Evolutionary conservation across 352 stramenopile genomes (phyloP).

Genomic region (Phytophthora sp.): DNA sequence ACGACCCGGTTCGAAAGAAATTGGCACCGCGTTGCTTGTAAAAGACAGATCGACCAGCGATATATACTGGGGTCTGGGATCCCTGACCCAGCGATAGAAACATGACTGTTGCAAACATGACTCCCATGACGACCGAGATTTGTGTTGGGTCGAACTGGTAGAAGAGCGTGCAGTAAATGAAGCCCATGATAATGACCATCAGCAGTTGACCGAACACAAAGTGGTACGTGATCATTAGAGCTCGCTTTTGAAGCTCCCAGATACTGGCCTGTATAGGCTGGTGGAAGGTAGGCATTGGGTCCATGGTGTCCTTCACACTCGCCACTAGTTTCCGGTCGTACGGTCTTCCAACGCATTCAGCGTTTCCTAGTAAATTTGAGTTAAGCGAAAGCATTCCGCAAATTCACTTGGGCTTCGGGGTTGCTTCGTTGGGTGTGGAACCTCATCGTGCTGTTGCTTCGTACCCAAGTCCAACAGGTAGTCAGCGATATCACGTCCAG

Average conservation of each 20-base stretch:
- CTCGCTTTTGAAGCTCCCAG: slow-evolving; percentile 33
- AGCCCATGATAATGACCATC: slow-evolving; percentile 44
- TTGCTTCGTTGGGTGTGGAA: slow-evolving; percentile 2
- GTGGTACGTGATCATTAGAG: slow-evolving; percentile 59
- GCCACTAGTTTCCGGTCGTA: slow-evolving; percentile 12
- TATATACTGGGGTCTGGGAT: slow-evolving; percentile 65
- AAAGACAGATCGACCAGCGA: slow-evolving; percentile 60
- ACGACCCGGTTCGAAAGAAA: slow-evolving; percentile 64
- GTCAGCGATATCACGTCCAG: slow-evolving; percentile 30
- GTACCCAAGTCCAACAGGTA: slow-evolving; percentile 29
- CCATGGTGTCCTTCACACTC: slow-evolving; percentile 21
- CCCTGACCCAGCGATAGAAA: slow-evolving; percentile 75
- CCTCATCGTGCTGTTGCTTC: slow-evolving; percentile 22
- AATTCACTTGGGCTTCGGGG: slow-evolving; percentile 19
- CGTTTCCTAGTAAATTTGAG: slow-evolving; percentile 8
- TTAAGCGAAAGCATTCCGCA: slow-evolving; percentile 22
- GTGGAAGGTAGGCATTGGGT: slow-evolving; percentile 31
- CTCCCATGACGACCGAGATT: slow-evolving; percentile 56
- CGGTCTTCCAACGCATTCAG: slow-evolving; percentile 10
- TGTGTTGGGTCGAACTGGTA: slow-evolving; percentile 41
- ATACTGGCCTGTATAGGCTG: slow-evolving; percentile 28
- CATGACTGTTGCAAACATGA: slow-evolving; percentile 81
- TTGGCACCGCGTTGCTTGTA: slow-evolving; percentile 84
- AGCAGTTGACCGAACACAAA: slow-evolving; percentile 37
- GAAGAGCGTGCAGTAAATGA: slow-evolving; percentile 50